phyloP scores from a whole-genome alignment of 139 green algal species.

The Tetradesmus lagerheimii region DNA sequence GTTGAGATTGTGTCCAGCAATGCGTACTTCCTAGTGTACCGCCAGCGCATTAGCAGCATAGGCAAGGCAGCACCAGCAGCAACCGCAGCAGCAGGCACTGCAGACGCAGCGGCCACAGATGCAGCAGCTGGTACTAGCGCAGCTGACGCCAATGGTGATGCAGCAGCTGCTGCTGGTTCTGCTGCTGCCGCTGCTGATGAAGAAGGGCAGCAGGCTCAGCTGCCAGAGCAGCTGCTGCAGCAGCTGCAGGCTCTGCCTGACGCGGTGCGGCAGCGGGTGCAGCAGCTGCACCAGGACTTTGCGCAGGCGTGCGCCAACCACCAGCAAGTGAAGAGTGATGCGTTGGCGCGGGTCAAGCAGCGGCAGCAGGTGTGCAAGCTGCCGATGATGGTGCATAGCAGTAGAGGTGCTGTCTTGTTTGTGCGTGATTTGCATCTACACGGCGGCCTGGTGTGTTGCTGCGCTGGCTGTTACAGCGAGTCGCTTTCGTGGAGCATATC shows the following conservation, averaged over 20 bases:
- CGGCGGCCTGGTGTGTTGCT: background rate
- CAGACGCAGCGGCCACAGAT: background rate
- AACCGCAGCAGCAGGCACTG: background rate
- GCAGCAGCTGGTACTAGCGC: background rate
- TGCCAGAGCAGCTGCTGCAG: background rate
- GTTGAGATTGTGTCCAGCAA: constrained; percentile 64
- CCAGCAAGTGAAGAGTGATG: constrained; percentile 36
- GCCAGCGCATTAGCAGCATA: constrained; percentile 31
- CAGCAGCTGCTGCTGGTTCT: constrained; percentile 14
- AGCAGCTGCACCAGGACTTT: constrained; percentile 43
- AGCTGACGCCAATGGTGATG: background rate
- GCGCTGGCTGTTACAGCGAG: no score
- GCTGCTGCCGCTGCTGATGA: background rate
- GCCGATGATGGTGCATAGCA: background rate
- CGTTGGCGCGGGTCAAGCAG: constrained; percentile 44
- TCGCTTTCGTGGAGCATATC: no score
- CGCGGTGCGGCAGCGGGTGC: constrained; percentile 53
- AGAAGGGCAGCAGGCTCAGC: constrained; percentile 1
- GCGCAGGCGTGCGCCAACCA: constrained; percentile 5
- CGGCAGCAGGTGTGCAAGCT: constrained; percentile 36
- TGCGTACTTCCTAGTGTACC: constrained; percentile 88
- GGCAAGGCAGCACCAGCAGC: background rate
- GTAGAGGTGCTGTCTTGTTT: background rate
- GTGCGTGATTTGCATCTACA: background rate
- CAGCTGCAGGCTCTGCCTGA: constrained; percentile 41